Evolutionary conservation across 371 early-diverging fungal genomes (phyloP), one percentile per base, ranked within the genome.

Genomic region (Blastocladiella emersonii): DNA sequence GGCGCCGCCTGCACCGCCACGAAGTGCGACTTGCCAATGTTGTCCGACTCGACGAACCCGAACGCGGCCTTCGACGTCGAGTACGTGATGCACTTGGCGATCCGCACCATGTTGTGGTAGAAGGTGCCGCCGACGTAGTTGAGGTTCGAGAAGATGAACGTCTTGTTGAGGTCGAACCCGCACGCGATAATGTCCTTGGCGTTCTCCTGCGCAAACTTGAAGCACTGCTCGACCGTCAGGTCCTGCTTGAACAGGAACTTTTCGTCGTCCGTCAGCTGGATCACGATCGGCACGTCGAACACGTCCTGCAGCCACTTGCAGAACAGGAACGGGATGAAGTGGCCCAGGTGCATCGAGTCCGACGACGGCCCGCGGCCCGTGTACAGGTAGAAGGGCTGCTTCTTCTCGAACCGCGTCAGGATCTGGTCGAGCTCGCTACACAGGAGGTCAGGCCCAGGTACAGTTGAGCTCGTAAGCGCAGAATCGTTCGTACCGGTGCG

Each of bases 221-320:
- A 78, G 49, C 87, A 82, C 51, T 96, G 87, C 63, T 95, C 97
- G 12, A 95, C 66, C 49, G 88, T 91, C 66, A 98, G 76, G 49
- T 90, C 87, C 62, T 87, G 79, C 78, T 94, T 94, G 84, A 95
- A 99, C 71, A 98, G 76, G 78, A 92, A 99, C 83, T 99, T 99
- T 78, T 99, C 99, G 71, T 99, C 99, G 71, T 99, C 99, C 70
- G 99, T 99, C 70, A 99, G 81, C 73, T 99, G 99, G 66, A 99
- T 92, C 21, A 99, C 99, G 55, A 99, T 74, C 39, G 93, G 94
- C 15, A 89, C 91, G 70, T 94, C 86, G 79, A 99, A 98, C 23
- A 91, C 88, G 27, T 99, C 96, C 75, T 99, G 99, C 44, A 99
- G 75, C 85, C 91, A 91, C 89, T 98, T 92, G 85, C 98, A 98